A percentile compares a stretch with the other conserved stretches of the same genome.
Evolutionary conservation across 345 rosid species (phyloP).

Genomic region (Sisymbrium altissimum): DNA sequence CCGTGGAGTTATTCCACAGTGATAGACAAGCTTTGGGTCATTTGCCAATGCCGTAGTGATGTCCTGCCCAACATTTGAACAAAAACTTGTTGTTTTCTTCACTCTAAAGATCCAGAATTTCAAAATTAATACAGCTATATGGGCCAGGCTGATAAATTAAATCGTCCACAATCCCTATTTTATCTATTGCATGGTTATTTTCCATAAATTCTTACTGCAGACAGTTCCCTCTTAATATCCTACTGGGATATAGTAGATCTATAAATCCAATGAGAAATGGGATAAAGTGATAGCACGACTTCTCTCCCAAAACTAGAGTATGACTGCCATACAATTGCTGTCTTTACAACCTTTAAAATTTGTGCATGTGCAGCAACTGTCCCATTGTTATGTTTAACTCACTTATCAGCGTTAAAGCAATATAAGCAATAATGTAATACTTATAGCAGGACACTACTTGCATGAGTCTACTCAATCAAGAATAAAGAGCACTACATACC

Average conservation of each 20-base stretch:
- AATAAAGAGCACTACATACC: slow-evolving; percentile 38
- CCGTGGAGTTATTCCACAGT: slow-evolving; percentile 88
- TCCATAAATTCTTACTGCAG: not conserved
- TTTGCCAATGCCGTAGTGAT: slow-evolving; percentile 64
- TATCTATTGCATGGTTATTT: slow-evolving; percentile 4
- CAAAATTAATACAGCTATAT: slow-evolving; percentile 15
- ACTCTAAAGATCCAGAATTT: slow-evolving; percentile 12
- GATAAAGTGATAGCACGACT: not conserved
- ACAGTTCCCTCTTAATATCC: not conserved
- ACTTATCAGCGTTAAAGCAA: not conserved
- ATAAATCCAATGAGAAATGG: not conserved
- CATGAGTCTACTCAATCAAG: slow-evolving; percentile 7
- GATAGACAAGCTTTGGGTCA: slow-evolving; percentile 89
- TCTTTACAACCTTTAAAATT: not conserved
- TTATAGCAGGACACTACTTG: not conserved
- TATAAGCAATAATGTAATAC: not conserved
- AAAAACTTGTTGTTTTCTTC: slow-evolving; percentile 11
- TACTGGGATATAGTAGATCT: slow-evolving; percentile 3
- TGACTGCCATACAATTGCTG: not conserved
- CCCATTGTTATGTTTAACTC: not conserved
- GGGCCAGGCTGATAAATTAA: not conserved
- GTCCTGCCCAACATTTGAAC: slow-evolving; percentile 49
- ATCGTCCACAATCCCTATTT: slow-evolving; percentile 8
- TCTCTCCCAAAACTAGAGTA: slow-evolving; percentile 2
- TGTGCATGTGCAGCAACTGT: slow-evolving; percentile 1